Percentiles rank a stretch among this genome's conserved stretches.
Evolutionary conservation across 2,329 filamentous ascomycete species (phyloP).

Genomic region (Lojkania enalia): DNA sequence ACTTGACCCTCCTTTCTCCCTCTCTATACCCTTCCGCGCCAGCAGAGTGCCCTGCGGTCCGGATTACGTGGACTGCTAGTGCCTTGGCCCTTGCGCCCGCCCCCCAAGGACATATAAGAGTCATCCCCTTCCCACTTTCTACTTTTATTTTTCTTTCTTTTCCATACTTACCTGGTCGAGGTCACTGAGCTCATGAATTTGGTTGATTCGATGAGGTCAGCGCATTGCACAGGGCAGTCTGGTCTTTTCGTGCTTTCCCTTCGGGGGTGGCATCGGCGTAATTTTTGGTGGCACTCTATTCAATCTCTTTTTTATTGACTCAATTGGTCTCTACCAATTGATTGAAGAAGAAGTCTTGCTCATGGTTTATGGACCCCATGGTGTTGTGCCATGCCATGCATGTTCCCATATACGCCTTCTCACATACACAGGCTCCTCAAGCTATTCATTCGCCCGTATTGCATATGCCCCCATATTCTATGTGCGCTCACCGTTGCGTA

Average conservation of each 20-base stretch:
- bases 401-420: neutral
- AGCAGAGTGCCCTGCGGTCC: no score
- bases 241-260: neutral
- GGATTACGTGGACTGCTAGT: neutral
- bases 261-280: neutral
- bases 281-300: neutral
- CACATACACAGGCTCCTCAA: neutral
- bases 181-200: neutral
- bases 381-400: neutral
- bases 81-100: neutral
- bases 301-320: conserved; percentile 2
- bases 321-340: neutral
- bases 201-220: neutral
- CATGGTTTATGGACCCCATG: neutral
- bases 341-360: conserved; percentile 2
- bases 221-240: conserved; percentile 2
- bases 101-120: neutral
- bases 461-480: no score
- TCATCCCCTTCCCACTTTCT: neutral
- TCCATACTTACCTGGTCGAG: neutral
- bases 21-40: no score
- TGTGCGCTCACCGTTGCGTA: no score
- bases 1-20: no score
- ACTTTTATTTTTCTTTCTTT: neutral
- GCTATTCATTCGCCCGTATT: neutral